Evolutionary conservation across 2,329 filamentous ascomycete species (phyloP), one percentile per base, ranked within the genome.

Genomic region (Penicillium sp.): DNA sequence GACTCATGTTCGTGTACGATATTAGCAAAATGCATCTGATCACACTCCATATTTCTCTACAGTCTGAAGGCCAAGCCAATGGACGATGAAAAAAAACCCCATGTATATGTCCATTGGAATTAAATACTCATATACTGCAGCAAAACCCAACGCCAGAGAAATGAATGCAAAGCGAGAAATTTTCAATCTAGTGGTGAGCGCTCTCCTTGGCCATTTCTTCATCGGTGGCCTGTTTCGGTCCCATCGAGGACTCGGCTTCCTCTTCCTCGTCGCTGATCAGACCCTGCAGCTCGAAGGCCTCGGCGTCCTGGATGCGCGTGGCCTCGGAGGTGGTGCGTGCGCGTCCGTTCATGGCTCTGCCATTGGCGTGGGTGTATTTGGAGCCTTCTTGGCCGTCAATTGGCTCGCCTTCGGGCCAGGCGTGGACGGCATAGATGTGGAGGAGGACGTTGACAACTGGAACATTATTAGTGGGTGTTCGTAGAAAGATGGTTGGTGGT

Each of bases 251-350:
- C 43, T 36, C 77, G 11, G 48, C 48, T 42, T 82, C 76, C 4
- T 87, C 87, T 46, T 96, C 91, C 16, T 95, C 91, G 40, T 95
- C 92, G 51, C 88, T 94, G 69, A 92, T 92, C 35, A 99, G 74
- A 0, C 90, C 92, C 53, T 94, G 90, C 1, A 99, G 79, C 73
- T 97, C 94, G 69, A 96, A 99, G 62, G 96, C 91, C 67, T 96
- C 88, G 0, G 89, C 92, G 66, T 95, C 92, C 27, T 83, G 80
- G 33, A 92, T 77, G 54, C 83, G 83, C 69, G 77, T 67, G 39
- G 58, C 72, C 60, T 68, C 74, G 16, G 70, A 66, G 24, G 57
- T 55, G 1, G 67, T 61, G 46, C 68, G 69, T 3, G 71, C 69
- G 55, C 80, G 77, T 14, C 78, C 77, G 56, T 79, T 80, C 44